Conservation (phyloP, 2,329 filamentous ascomycete genomes). For the Xylariales sp. region DNA sequence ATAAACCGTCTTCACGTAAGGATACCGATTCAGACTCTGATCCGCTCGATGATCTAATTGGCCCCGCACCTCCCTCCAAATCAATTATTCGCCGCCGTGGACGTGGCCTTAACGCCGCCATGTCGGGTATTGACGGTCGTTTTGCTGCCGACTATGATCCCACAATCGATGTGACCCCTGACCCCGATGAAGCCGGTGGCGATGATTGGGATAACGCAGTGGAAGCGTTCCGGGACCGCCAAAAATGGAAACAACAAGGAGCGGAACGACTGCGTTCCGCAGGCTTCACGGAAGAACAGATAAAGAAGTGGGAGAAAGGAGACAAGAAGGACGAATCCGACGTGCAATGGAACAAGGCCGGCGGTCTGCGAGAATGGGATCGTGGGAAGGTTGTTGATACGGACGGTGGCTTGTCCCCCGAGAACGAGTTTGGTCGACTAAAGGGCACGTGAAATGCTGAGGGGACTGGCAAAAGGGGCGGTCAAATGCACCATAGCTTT, state of each 20-base stretch:
- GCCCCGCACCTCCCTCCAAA: constrained; percentile 70
- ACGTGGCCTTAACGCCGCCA: constrained; percentile 71
- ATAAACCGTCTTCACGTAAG: constrained; percentile 19
- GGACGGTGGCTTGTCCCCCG: constrained; percentile 35
- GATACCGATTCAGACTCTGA: constrained; percentile 68
- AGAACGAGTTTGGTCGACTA: constrained; percentile 37
- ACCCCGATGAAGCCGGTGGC: constrained; percentile 55
- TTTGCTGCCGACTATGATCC: constrained; percentile 77
- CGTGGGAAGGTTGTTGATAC: constrained; percentile 59
- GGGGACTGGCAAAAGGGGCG: not conserved
- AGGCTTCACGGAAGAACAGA: constrained; percentile 80
- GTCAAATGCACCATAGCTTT: not conserved
- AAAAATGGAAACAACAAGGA: constrained; percentile 79
- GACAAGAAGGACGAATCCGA: constrained; percentile 71
- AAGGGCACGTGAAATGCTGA: constrained; percentile 30
- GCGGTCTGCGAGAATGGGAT: constrained; percentile 73
- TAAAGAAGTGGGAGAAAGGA: constrained; percentile 76
- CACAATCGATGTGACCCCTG: constrained; percentile 64
- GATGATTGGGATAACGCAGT: constrained; percentile 84
- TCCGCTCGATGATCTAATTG: constrained; percentile 79
- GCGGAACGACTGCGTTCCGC: constrained; percentile 80
- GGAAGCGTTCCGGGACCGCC: constrained; percentile 82
- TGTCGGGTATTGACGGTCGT: constrained; percentile 79
- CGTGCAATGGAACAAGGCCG: constrained; percentile 77
- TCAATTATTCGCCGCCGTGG: constrained; percentile 69